Base-by-base conservation (phyloP, 2,329 filamentous ascomycete species). In the Neobulgaria alba region DNA sequence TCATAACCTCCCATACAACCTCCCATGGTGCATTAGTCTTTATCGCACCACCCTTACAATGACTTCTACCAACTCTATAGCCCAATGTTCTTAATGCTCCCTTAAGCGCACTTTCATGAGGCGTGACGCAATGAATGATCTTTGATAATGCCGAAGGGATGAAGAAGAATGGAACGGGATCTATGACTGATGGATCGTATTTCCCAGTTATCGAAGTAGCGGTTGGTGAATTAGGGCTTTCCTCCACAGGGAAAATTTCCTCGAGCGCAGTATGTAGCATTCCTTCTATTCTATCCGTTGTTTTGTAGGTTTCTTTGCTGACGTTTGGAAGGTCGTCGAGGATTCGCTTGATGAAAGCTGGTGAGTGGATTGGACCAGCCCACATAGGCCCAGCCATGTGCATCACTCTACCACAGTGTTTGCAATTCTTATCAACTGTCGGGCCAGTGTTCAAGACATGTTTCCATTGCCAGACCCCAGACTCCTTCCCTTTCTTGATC, bases 361-460 rank as follows among this genome's bases (percentile, higher is more conserved):
- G 73, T 33, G 88, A 88, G 63, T 98, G 92, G 7, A 98, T 67
- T 15, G 83, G 84, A 1, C 92, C 92, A 23, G 77, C 89, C 67
- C 89, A 98, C 90, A 98, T 96, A 1, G 92, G 92, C 2, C 92
- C 92, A 3, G 79, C 83, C 10, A 96, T 62, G 61, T 96, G 92
- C 64, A 82, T 93, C 59, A 83, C 90, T 57, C 75, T 79, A 7
- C 82, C 85, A 59, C 92, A 98, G 60, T 96, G 87, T 45, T 79
- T 72, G 61, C 92, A 98, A 29, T 71, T 65, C 12, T 73, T 69
- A 42, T 78, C 73, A 3, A 75, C 67, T 1, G 75, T 73, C 1
- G 89, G 87, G 0, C 73, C 89, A 56, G 82, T 71, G 0, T 82
- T 75, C 48, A 89, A 78, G 0, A 73, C 71, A 57, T 93, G 82